These are phyloP conservation scores for Helotiales sp. DNA, from an alignment of 2,329 filamentous ascomycete species.

Conservation along the genomic window DNA sequence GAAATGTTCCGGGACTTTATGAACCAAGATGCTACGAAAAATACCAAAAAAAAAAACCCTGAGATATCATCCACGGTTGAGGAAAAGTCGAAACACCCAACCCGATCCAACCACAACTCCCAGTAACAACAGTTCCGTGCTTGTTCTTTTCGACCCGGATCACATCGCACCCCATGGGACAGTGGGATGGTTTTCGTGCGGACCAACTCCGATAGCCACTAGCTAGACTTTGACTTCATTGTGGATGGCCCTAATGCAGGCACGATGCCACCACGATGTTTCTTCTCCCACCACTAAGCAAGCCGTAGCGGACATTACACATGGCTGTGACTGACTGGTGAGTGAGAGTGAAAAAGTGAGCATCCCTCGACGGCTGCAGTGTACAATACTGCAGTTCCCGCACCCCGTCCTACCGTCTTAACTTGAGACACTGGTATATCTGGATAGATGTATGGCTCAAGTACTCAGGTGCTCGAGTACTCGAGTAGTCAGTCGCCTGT, in stretches of 20 bases:
- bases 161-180: not conserved
- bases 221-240: not conserved
- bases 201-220: conserved; percentile 2
- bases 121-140: not conserved
- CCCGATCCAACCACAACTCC: too few relatives aligned
- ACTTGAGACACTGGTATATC: not conserved
- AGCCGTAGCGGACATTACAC: not conserved
- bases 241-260: conserved; percentile 8
- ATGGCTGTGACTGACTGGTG: too few relatives aligned
- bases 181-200: not conserved
- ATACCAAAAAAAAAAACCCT: too few relatives aligned
- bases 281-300: not conserved
- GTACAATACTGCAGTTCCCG: not conserved
- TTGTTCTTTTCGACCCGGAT: not conserved
- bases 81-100: not conserved
- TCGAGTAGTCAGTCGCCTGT: too few relatives aligned
- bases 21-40: not conserved
- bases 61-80: not conserved
- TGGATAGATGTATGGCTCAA: not conserved
- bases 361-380: not conserved
- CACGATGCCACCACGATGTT: not conserved
- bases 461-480: too few relatives aligned
- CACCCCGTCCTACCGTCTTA: not conserved
- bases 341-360: too few relatives aligned
- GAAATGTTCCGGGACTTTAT: not conserved